Evolutionary conservation across 1,139 yeast genomes (phyloP).

Genomic region (Diutina ranongensis): DNA sequence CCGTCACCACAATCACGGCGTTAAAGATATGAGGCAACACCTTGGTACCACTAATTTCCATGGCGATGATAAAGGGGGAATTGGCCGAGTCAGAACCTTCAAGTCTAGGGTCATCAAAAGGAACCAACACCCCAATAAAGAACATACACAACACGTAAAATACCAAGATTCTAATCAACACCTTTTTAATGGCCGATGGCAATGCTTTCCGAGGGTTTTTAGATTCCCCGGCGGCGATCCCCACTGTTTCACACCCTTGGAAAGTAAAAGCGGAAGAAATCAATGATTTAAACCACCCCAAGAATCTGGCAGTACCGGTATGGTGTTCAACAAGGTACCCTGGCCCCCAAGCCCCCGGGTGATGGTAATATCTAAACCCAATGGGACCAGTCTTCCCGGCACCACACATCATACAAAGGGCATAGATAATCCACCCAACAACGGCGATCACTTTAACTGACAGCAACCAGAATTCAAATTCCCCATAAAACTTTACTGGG

Average conservation of each 20-base stretch:
- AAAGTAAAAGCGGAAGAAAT: not conserved
- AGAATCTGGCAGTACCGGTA: not conserved
- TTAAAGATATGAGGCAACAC: conserved; percentile 40
- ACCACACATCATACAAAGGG: conserved; percentile 19
- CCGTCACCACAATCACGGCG: conserved; percentile 38
- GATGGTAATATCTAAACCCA: conserved; percentile 2
- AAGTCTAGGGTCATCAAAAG: conserved; percentile 29
- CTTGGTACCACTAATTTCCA: conserved; percentile 35
- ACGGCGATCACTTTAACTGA: conserved; percentile 58
- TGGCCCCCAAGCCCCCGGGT: conserved; percentile 6
- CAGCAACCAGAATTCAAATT: conserved; percentile 56
- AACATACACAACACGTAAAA: conserved; percentile 16
- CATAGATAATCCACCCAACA: conserved; percentile 58
- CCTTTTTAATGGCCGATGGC: conserved; percentile 5
- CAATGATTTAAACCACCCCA: conserved; percentile 1
- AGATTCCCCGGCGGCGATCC: conserved; percentile 2
- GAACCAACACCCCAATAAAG: conserved; percentile 31
- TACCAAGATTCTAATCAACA: conserved; percentile 1
- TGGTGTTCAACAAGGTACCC: conserved; percentile 3
- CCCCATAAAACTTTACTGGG: conserved; percentile 58
- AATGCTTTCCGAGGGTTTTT: not conserved
- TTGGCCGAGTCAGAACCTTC: conserved; percentile 33
- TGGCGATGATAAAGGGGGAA: conserved; percentile 46
- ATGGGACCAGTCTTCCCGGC: conserved; percentile 6
- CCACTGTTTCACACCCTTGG: conserved; percentile 5